A percentile compares a stretch with the other conserved stretches of the same genome.
Conservation (phyloP, 768 basidiomycete genomes). For the Psilocybe cyanescens region DNA sequence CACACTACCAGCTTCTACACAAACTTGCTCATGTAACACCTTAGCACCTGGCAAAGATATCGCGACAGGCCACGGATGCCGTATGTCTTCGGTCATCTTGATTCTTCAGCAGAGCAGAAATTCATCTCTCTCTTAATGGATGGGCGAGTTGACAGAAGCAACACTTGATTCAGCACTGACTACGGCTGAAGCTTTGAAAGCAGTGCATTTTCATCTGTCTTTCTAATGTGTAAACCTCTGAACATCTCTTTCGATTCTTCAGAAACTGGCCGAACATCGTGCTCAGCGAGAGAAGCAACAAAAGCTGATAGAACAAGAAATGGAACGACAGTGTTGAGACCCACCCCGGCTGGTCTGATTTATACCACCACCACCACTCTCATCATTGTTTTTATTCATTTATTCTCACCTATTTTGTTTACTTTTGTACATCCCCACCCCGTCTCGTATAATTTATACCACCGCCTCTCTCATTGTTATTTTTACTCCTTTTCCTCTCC, state of each 20-base stretch:
- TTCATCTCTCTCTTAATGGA: slow-evolving; percentile 34
- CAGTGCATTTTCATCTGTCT: slow-evolving; percentile 42
- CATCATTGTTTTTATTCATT: too few species aligned
- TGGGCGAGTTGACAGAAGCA: slow-evolving; percentile 67
- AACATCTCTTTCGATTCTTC: slow-evolving; percentile 21
- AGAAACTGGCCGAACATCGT: slow-evolving; percentile 57
- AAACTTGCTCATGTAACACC: too few species aligned
- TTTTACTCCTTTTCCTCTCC: neutral
- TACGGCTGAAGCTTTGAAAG: slow-evolving; percentile 62
- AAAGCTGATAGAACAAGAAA: slow-evolving; percentile 32
- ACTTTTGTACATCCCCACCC: too few species aligned
- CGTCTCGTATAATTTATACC: too few species aligned
- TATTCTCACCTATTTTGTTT: too few species aligned
- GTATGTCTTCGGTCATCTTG: slow-evolving; percentile 32
- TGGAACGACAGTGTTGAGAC: slow-evolving; percentile 29
- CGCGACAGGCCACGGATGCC: slow-evolving; percentile 53
- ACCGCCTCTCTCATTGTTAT: too few species aligned
- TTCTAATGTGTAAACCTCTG: slow-evolving; percentile 14
- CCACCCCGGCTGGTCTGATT: slow-evolving; percentile 34
- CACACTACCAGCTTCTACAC: too few species aligned
- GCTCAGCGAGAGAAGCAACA: slow-evolving; percentile 50
- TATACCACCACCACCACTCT: neutral
- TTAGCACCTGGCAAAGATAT: slow-evolving; percentile 39
- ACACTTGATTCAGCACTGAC: slow-evolving; percentile 64
- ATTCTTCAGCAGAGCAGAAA: too few species aligned